Base-by-base conservation (phyloP, 2,329 filamentous ascomycete genomes). In the Alternaria ventricosa region DNA sequence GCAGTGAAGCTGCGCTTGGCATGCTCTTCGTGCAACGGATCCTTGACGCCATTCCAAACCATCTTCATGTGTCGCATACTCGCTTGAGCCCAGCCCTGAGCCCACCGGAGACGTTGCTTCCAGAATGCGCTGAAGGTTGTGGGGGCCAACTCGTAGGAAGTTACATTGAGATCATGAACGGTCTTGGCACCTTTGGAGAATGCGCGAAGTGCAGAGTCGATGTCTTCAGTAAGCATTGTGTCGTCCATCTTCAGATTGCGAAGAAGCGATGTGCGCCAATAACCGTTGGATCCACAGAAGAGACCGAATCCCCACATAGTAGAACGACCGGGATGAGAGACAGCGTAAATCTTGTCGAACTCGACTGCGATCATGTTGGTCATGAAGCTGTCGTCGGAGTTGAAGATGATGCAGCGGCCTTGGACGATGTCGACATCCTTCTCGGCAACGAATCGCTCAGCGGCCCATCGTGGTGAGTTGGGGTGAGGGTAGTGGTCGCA, bases 281-380 rank as follows among this genome's bases (percentile, higher is more conserved):
- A 85, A 1, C 83, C 83, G 60, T 85, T 85, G 25, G 80, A 83
- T 8, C 83, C 83, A 57, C 82, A 84, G 73, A 85, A 85, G 6
- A 85, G 78, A 13, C 83, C 83, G 59, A 85, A 85, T 5, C 79
- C 80, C 71, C 81, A 85, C 77, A 85, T 81, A 6, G 80, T 77
- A 10, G 82, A 79, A 10, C 83, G 79, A 6, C 83, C 83, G 2
- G 83, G 83, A 65, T 85, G 83, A 11, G 83, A 84, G 11, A 84
- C 83, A 3, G 83, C 83, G 66, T 85, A 85, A 62, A 85, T 85
- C 71, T 85, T 85, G 71, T 85, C 83, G 60, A 85, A 85, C 64
- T 85, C 83, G 33, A 85, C 80, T 3, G 82, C 78, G 15, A 85
- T 84, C 82, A 85, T 82, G 50, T 77, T 80, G 1, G 83, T 80